A percentile compares a stretch with the other conserved stretches of the same genome.
Conservation (phyloP, 345 rosid genomes). For the Aegle marmelos region DNA sequence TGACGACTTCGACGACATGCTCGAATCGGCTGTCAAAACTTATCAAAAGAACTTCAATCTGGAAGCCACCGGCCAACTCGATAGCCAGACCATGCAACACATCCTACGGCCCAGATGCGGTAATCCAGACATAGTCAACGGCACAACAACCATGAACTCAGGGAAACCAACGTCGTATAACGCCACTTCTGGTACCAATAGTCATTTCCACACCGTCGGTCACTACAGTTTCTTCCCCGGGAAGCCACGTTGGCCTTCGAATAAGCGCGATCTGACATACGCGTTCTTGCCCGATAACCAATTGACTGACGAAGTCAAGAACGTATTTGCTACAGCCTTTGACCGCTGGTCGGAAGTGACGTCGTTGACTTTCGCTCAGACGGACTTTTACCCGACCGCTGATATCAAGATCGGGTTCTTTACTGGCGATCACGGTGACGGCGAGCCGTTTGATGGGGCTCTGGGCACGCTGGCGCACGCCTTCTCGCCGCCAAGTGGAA, state of each 20-base stretch:
- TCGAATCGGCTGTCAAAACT: conserved; percentile 56
- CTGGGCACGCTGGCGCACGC: conserved; percentile 92
- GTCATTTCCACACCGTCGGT: conserved; percentile 46
- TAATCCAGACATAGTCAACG: conserved; percentile 84
- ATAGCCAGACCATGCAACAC: conserved; percentile 49
- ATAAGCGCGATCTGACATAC: conserved; percentile 53
- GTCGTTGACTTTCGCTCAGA: conserved; percentile 55
- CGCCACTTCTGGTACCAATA: background rate
- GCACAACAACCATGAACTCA: conserved; percentile 69
- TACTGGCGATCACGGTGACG: conserved; percentile 87
- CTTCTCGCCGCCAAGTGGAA: conserved; percentile 82
- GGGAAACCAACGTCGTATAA: conserved; percentile 33
- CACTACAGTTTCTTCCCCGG: conserved; percentile 76
- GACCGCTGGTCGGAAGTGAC: conserved; percentile 67
- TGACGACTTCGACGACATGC: conserved; percentile 61
- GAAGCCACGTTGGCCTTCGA: conserved; percentile 61
- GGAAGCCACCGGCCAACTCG: conserved; percentile 71
- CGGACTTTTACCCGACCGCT: conserved; percentile 26
- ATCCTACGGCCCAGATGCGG: conserved; percentile 82
- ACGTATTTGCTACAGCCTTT: conserved; percentile 71
- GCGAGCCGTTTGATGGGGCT: conserved; percentile 87
- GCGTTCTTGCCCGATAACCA: conserved; percentile 48
- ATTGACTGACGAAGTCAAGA: conserved; percentile 44
- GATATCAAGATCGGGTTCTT: conserved; percentile 73
- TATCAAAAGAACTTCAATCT: conserved; percentile 81